phyloP scores from a whole-genome alignment of 176 grass and related monocot genomes.

The Musa troglodytarum region DNA sequence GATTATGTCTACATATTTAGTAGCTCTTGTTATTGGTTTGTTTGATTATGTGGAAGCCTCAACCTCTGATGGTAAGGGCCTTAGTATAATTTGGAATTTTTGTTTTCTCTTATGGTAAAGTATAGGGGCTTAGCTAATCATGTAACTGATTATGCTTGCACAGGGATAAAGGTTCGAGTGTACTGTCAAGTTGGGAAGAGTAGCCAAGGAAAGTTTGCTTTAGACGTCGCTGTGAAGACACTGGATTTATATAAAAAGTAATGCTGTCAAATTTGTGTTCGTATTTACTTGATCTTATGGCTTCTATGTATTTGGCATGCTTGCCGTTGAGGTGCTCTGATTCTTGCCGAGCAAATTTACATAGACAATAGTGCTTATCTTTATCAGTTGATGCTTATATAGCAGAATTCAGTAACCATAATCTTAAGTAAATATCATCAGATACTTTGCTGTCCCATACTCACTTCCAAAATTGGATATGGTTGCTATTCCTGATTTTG shows the following conservation, averaged over 20 bases:
- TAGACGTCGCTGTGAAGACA: slow-evolving; percentile 92
- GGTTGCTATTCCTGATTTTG: slow-evolving; percentile 93
- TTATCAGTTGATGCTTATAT: not conserved
- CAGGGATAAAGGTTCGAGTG: slow-evolving; percentile 73
- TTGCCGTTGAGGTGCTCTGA: not conserved
- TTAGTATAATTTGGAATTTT: slow-evolving; percentile 19
- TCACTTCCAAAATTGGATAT: slow-evolving; percentile 93
- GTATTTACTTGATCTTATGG: not conserved
- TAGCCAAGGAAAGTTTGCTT: slow-evolving; percentile 81
- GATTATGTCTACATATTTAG: slow-evolving; percentile 96
- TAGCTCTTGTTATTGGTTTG: slow-evolving; percentile 78
- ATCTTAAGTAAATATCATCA: slow-evolving; percentile 23
- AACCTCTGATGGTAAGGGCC: slow-evolving; percentile 59
- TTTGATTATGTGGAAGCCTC: slow-evolving; percentile 85
- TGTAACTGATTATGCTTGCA: not conserved
- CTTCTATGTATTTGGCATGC: not conserved
- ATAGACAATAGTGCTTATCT: not conserved
- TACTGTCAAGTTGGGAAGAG: slow-evolving; percentile 92
- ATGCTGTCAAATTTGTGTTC: slow-evolving; percentile 15
- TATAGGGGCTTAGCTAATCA: not conserved
- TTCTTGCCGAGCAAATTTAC: slow-evolving; percentile 12
- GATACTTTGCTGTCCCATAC: slow-evolving; percentile 83
- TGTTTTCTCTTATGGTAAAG: not conserved
- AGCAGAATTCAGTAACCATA: not conserved
- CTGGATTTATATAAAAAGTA: slow-evolving; percentile 90